Base-by-base conservation (phyloP, 2,329 filamentous ascomycete species). In the Rhynchosporium graminicola region DNA sequence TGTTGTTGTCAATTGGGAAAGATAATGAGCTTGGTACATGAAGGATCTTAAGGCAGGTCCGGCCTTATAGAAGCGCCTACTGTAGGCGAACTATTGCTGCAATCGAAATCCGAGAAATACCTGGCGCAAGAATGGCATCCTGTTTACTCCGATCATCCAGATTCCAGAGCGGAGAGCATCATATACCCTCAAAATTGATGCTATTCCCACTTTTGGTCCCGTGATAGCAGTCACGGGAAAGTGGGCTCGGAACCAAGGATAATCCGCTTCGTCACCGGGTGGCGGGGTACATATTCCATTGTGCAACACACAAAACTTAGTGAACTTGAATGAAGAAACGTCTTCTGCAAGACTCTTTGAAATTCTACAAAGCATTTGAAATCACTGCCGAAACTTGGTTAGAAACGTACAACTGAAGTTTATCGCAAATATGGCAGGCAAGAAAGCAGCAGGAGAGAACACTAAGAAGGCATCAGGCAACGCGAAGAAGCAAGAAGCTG, bases 391-490 rank as follows among this genome's bases (percentile, higher is more conserved):
- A 9, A 28, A 33, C 29, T 38, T 13, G 3, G 8, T 3, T 8
- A 7, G 6, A 15, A 40, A 12, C 29, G 20, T 38, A 42, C 26
- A 40, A 36, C 33, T 10, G 31, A 29, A 50, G 15, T 42, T 33
- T 59, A 59, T 29, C 38, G 33, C 57, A 65, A 79, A 68, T 67
- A 93, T 93, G 90, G 88, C 82, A 33, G 84, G 83, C 70, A 91
- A 90, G 77, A 93, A 90, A 77, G 84, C 81, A 73, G 76, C 69
- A 78, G 84, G 80, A 59, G 92, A 96, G 67, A 92, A 90, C 78
- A 89, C 83, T 76, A 98, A 97, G 79, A 98, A 98, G 81, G 92
- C 80, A 2, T 86, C 88, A 8, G 95, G 94, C 67, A 92, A 97
- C 77, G 92, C 93, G 66, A 85, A 92, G 78, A 98, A 99, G 82